Base-by-base conservation (phyloP, 2,329 filamentous ascomycete species). In the Hypoxylon sp. region DNA sequence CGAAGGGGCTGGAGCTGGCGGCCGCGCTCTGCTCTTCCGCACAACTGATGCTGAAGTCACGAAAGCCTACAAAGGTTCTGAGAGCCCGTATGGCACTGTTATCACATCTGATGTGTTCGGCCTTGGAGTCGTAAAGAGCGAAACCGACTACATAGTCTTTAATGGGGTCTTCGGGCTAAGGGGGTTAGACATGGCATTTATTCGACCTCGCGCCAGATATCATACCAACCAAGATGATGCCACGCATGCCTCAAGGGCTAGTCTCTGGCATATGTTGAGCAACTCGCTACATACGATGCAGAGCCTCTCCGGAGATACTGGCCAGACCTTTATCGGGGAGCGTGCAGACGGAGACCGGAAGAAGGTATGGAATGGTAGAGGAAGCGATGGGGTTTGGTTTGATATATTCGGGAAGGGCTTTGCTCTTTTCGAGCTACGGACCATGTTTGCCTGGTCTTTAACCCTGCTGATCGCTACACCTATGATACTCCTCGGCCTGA, bases 221-320 rank as follows among this genome's bases (percentile, higher is more conserved):
- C 96, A 99, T 78, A 98, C 95, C 0, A 88, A 93, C 68, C 90
- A 97, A 76, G 96, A 99, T 78, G 93, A 97, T 77, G 85, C 90
- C 2, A 89, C 88, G 42, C 94, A 98, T 79, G 92, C 94, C 0
- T 92, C 89, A n/a, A 80, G 81, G 65, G 81, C 83, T 51, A 90
- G 88, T 69, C 81, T 98, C 20, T 98, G 95, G 95, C 95, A 98
- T 79, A 98, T 99, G 96, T 85, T 99, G 40, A 97, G 93, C 40
- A 91, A 91, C 13, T 90, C 94, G 5, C 82, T 98, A 25, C 88
- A 90, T 6, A 96, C 95, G 0, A 89, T 93, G 22, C 85, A 91
- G 74, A 85, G 85, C 1, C 84, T 98, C 48, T 91, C 93, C 0
- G 87, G 89, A 13, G 89, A 93, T 72, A 89, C 86, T 0, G 90